These are phyloP conservation scores for Ophiostoma triangulosporum DNA, from an alignment of 2,329 filamentous ascomycete genomes.

Conservation along the genomic window DNA sequence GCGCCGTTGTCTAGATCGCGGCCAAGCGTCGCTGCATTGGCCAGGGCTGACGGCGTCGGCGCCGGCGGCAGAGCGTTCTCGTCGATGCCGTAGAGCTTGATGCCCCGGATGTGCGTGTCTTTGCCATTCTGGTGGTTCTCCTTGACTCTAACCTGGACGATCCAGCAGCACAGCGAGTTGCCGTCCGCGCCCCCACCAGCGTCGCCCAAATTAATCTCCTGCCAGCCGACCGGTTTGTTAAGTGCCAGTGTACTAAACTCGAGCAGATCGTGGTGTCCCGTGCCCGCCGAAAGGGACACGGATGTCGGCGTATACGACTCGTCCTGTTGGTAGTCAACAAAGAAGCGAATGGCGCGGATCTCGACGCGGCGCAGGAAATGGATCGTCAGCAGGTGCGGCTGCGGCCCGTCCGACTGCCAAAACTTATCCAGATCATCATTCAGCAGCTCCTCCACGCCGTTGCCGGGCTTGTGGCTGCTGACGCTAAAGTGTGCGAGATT, in stretches of 20 bases:
- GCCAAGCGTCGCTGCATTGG: not conserved
- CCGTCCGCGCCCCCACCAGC: constrained; percentile 48
- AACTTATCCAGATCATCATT: constrained; percentile 59
- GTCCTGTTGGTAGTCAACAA: constrained; percentile 81
- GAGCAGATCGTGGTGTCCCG: constrained; percentile 79
- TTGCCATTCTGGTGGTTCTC: constrained; percentile 99
- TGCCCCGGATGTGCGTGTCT: constrained; percentile 88
- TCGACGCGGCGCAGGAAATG: constrained; percentile 76
- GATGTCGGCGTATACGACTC: constrained; percentile 95
- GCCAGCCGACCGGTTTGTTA: constrained; percentile 73
- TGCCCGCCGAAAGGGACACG: constrained; percentile 79
- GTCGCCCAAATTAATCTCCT: constrained; percentile 56
- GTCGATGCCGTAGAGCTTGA: constrained; percentile 66
- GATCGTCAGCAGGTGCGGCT: constrained; percentile 65
- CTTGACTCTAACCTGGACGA: constrained; percentile 78
- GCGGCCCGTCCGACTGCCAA: constrained; percentile 82
- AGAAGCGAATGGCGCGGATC: constrained; percentile 66
- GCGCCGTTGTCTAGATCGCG: constrained; percentile 20
- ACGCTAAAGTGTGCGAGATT: constrained; percentile 75
- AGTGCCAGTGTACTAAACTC: constrained; percentile 75
- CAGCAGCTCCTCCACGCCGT: constrained; percentile 62
- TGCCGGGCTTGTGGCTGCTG: constrained; percentile 68
- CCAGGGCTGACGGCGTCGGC: not conserved
- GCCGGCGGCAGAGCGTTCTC: constrained; percentile 25
- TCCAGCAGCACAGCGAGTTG: constrained; percentile 71